Evolutionary conservation across 495 filamentous ascomycete species (phyloP), one percentile per base, ranked within the genome.

Genomic region (Talaromyces liani): DNA sequence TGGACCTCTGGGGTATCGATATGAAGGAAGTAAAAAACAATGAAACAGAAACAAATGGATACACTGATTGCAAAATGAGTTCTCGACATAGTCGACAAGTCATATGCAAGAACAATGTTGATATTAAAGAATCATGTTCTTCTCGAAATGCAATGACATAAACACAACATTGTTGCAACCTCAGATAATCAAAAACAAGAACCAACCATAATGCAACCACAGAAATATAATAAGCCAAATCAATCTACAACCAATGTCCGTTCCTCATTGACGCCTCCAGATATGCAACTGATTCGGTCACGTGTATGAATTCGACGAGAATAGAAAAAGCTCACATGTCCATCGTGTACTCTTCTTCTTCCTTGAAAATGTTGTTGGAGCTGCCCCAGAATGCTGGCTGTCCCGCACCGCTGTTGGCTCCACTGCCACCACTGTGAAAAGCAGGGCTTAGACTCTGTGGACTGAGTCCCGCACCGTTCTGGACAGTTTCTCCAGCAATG

Each of bases 301-400:
- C 22, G 56, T 36, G 22, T 55, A 29, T 58, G 14, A 27, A 54
- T 54, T 54, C 24, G 20, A 60, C n/a, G 39, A 60, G 10, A 49
- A 31, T 18, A 61, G 24, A 45, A 29, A 51, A 47, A 61, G 39
- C 56, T 36, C 29, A 51, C 74, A 88, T 84, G 65, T 96, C 91
- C 91, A 94, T 94, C 60, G 82, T 82, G 65, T 89, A 92, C 69
- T 93, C 91, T 66, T 96, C 92, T 72, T 96, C 92, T 70, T 96
- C 92, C 72, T 96, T 97, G 77, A 96, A 92, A 69, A 82, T 86
- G 60, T 79, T 75, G 36, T 87, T 84, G 58, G 89, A 85, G 61
- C 84, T 85, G 58, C 81, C 85, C 85, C 92, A 91, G 73, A 87
- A 93, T 62, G 91, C 86, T 5, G 75, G 68, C 72, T 87, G 70